A percentile compares a stretch with the other conserved stretches of the same genome.
Evolutionary conservation across 176 grass and related monocot genomes (phyloP).

Genomic region (Triticum dicoccoides): DNA sequence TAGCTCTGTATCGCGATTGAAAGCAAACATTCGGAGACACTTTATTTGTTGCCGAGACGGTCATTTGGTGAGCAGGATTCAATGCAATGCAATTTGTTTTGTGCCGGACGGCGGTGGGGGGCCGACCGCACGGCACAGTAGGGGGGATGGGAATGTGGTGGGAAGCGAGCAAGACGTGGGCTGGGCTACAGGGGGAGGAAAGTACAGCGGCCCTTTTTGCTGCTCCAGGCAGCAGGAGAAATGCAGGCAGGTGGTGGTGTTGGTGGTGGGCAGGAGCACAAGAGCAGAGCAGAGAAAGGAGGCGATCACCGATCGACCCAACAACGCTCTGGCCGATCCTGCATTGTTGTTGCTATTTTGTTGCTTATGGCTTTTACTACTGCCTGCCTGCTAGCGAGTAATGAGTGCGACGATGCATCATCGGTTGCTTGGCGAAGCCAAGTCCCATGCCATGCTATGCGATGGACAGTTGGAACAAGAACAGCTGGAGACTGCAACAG

Average conservation of each 20-base stretch:
- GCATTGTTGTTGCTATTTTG: conserved; percentile 11
- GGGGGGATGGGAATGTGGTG: neutral
- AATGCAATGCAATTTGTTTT: neutral
- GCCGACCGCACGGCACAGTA: neutral
- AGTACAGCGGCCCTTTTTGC: neutral
- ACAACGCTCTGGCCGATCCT: neutral
- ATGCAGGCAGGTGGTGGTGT: neutral
- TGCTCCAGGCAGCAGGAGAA: neutral
- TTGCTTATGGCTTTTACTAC: conserved; percentile 20
- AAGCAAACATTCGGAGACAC: neutral
- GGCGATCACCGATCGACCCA: neutral
- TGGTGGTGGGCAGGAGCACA: neutral
- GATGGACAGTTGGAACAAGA: conserved; percentile 44
- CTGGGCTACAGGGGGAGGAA: neutral
- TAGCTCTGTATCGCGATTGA: neutral
- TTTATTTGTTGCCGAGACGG: neutral
- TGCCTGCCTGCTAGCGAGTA: neutral
- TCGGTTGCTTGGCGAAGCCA: neutral
- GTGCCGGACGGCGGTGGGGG: neutral
- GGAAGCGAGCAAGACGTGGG: neutral
- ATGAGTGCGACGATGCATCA: neutral
- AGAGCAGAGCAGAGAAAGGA: neutral
- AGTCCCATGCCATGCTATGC: neutral
- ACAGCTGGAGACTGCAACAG: conserved; percentile 42
- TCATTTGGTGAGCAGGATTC: neutral